phyloP scores from a whole-genome alignment of 1,284 basidiomycete genomes.

The Takashimella tepidaria region DNA sequence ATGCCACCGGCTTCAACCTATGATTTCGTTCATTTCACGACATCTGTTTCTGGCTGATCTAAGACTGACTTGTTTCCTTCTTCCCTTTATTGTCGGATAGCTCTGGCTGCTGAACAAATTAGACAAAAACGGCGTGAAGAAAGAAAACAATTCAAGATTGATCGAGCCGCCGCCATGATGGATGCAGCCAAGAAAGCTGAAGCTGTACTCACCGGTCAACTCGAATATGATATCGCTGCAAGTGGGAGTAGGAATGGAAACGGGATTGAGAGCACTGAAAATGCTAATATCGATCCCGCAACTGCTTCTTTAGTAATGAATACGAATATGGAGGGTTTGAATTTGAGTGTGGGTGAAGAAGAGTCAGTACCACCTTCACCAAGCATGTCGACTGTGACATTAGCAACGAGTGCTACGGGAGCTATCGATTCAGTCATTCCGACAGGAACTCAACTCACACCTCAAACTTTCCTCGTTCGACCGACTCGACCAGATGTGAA shows the following conservation, averaged over 20 bases:
- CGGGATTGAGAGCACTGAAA: constrained; percentile 7
- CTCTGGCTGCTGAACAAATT: constrained; percentile 62
- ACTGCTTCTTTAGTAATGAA: constrained; percentile 1
- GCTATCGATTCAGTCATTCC: constrained; percentile 6
- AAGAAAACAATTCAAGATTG: constrained; percentile 83
- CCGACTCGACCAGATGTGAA: constrained; percentile 44
- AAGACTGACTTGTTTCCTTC: background rate
- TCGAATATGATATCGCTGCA: background rate
- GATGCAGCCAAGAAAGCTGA: constrained; percentile 47
- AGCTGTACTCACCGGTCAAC: constrained; percentile 34
- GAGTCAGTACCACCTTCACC: constrained; percentile 8
- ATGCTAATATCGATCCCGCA: too few species aligned
- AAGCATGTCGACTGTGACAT: constrained; percentile 6
- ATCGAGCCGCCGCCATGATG: constrained; percentile 55
- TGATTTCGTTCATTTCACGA: background rate
- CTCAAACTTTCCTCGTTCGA: constrained; percentile 46
- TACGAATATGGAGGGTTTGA: background rate
- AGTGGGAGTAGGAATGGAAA: constrained; percentile 1
- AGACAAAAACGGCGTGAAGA: constrained; percentile 77
- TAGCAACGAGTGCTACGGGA: constrained; percentile 6
- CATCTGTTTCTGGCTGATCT: background rate
- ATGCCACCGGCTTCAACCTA: too few species aligned
- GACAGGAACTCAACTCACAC: constrained; percentile 32
- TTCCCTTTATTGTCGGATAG: too few species aligned
- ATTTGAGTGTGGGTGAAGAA: too few species aligned